Conservation (phyloP, 345 rosid genomes). For the Eucalyptus polybractea region DNA sequence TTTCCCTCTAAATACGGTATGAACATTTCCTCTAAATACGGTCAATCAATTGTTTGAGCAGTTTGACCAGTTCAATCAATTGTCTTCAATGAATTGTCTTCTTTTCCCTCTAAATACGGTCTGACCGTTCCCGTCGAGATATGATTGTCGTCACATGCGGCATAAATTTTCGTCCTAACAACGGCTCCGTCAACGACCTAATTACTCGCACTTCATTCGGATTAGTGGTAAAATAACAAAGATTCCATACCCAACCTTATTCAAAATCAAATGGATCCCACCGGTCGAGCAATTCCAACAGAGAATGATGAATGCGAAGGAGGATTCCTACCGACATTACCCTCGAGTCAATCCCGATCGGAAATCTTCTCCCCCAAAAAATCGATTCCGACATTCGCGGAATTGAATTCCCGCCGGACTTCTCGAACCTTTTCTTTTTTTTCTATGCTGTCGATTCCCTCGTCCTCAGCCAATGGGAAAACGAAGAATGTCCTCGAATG, state of each 20-base stretch:
- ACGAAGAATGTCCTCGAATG: neutral
- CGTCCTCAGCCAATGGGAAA: neutral
- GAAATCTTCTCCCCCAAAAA: neutral
- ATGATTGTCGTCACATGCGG: neutral
- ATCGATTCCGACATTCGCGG: neutral
- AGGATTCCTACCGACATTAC: neutral
- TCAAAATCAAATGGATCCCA: neutral
- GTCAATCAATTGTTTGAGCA: no score
- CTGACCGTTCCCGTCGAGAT: neutral
- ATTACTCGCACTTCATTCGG: neutral
- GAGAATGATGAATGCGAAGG: neutral
- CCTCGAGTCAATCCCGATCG: neutral
- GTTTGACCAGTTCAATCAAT: neutral
- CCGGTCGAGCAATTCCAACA: neutral
- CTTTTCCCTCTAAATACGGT: neutral
- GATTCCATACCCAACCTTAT: neutral
- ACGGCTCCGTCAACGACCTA: neutral
- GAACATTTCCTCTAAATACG: no score
- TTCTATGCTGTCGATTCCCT: neutral
- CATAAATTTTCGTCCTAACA: neutral
- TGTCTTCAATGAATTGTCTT: neutral
- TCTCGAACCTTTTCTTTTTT: neutral
- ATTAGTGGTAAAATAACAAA: neutral
- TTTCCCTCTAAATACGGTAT: neutral
- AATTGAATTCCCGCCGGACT: neutral